Evolutionary conservation across 2,329 filamentous ascomycete species (phyloP).

Genomic region (Microdochium bolleyi): DNA sequence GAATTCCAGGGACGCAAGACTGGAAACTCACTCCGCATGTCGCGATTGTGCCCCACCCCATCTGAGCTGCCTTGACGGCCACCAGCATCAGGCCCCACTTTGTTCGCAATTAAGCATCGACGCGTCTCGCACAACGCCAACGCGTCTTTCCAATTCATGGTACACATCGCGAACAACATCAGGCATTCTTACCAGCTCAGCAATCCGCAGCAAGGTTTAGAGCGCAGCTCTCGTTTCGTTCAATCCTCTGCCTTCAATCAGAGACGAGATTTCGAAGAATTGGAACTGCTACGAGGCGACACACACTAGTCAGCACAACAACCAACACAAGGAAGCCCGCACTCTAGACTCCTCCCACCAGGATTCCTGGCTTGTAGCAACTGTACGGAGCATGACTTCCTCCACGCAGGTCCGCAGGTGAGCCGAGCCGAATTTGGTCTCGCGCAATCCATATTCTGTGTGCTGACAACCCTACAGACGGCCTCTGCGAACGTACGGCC

Average conservation of each 20-base stretch:
- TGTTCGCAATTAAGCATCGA: neutral
- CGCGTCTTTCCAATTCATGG: neutral
- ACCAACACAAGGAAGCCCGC: too few species aligned
- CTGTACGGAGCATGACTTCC: constrained; percentile 10
- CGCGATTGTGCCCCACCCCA: neutral
- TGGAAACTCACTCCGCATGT: neutral
- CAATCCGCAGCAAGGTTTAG: constrained; percentile 1
- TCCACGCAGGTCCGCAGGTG: constrained; percentile 10
- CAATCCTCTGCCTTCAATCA: too few species aligned
- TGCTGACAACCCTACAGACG: constrained; percentile 15
- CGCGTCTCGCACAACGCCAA: neutral
- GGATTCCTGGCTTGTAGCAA: too few species aligned
- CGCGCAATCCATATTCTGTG: too few species aligned
- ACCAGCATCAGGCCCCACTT: neutral
- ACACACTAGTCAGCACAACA: too few species aligned
- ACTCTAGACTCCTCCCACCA: too few species aligned
- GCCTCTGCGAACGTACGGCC: constrained; percentile 27
- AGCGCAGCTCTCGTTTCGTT: too few species aligned
- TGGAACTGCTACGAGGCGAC: too few species aligned
- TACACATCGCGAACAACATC: neutral
- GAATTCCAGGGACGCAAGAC: neutral
- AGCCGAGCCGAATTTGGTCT: neutral
- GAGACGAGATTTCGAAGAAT: too few species aligned
- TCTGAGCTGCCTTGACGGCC: neutral
- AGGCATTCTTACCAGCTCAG: neutral